Evolutionary conservation across 148 eudicot species (phyloP).

Genomic region (Rhododendron kiyosumense): DNA sequence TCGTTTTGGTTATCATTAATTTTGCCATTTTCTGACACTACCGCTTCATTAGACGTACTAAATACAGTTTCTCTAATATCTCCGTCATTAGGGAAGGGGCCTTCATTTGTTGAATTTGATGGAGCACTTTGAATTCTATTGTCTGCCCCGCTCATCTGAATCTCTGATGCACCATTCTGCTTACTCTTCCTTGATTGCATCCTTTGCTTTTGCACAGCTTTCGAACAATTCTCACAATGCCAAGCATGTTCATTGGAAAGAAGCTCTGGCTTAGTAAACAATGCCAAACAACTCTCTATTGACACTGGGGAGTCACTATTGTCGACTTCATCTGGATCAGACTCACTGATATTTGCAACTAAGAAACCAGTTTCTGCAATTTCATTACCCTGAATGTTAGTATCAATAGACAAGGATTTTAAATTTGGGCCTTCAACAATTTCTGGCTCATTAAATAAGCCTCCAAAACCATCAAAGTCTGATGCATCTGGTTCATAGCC

Average conservation of each 20-base stretch:
- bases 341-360: conserved; percentile 52
- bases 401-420: conserved; percentile 1
- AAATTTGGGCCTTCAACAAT: conserved; percentile 27
- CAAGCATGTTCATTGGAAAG: conserved; percentile 39
- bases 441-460: conserved; percentile 81
- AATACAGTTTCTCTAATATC: conserved; percentile 4
- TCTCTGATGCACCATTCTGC: conserved; percentile 11
- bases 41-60: conserved; percentile 17
- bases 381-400: conserved; percentile 17
- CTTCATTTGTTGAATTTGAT: neutral
- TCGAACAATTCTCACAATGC: conserved; percentile 93
- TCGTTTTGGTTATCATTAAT: conserved; percentile 5
- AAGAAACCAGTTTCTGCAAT: conserved; percentile 29
- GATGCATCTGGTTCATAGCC: neutral
- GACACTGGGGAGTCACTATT: conserved; percentile 75
- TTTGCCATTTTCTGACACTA: conserved; percentile 10
- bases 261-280: conserved; percentile 49
- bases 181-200: conserved; percentile 31
- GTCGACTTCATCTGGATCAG: conserved; percentile 92
- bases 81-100: conserved; percentile 7
- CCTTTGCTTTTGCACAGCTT: conserved; percentile 39
- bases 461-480: conserved; percentile 73
- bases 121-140: conserved; percentile 22
- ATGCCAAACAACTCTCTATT: conserved; percentile 72
- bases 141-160: conserved; percentile 12